Percentiles rank a stretch among this genome's conserved stretches.
Evolutionary conservation across 768 basidiomycete genomes (phyloP).

Genomic region (Macrolepiota fuliginosa): DNA sequence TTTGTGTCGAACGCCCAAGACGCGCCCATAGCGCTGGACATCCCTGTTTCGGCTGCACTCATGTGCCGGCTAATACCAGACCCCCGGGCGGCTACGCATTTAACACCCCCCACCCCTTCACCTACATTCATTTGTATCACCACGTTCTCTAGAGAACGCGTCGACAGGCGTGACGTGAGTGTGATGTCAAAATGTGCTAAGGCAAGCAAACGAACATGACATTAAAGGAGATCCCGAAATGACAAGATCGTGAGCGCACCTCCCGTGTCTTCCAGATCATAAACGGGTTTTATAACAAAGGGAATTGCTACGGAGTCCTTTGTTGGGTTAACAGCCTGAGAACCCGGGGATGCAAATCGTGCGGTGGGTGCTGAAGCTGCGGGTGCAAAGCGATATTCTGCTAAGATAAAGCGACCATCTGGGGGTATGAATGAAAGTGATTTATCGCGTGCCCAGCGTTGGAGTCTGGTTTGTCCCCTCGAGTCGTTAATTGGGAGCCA

Average conservation of each 20-base stretch:
- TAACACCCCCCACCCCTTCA: constrained; percentile 66
- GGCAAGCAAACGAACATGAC: neutral
- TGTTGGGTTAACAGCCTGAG: constrained; percentile 19
- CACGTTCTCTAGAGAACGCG: constrained; percentile 68
- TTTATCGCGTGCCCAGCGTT: constrained; percentile 75
- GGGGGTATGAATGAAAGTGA: constrained; percentile 90
- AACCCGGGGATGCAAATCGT: constrained; percentile 21
- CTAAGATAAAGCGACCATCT: constrained; percentile 82
- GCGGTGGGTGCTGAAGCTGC: constrained; percentile 29
- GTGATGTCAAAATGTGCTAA: constrained; percentile 60
- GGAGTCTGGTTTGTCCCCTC: constrained; percentile 47
- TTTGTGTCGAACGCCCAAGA: constrained; percentile 82
- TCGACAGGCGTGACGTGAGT: constrained; percentile 60
- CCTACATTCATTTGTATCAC: constrained; percentile 76
- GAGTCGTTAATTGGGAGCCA: constrained; percentile 1
- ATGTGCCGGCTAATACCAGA: constrained; percentile 39
- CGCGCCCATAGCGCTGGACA: constrained; percentile 37
- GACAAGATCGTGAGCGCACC: constrained; percentile 26
- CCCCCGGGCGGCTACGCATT: constrained; percentile 64
- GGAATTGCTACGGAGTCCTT: constrained; percentile 52
- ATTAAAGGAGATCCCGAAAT: constrained; percentile 1
- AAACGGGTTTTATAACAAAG: constrained; percentile 46
- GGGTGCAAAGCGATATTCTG: constrained; percentile 75
- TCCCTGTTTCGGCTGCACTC: constrained; percentile 29
- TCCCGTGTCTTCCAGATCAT: constrained; percentile 41